Conservation (phyloP, 108 stramenopile genomes). For the Aureococcus anophagefferens region DNA sequence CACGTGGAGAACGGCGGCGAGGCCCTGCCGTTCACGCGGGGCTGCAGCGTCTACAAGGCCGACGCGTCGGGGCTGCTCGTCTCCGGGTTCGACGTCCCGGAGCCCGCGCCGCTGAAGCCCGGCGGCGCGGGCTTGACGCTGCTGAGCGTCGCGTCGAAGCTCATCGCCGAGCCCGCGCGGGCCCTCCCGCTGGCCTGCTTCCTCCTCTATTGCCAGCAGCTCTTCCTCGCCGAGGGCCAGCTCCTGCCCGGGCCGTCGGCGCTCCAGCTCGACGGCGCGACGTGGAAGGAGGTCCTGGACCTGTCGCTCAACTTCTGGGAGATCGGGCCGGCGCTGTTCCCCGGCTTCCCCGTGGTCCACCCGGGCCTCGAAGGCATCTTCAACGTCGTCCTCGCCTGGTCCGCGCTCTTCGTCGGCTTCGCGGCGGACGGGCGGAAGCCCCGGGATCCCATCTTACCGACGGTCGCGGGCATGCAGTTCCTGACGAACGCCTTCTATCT, state of each 20-base stretch:
- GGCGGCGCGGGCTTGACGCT: slow-evolving; percentile 36
- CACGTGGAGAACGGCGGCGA: slow-evolving; percentile 60
- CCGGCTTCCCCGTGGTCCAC: slow-evolving; percentile 36
- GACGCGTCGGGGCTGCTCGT: slow-evolving; percentile 30
- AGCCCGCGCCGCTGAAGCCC: slow-evolving; percentile 57
- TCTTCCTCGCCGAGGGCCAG: slow-evolving; percentile 65
- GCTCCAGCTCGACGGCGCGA: slow-evolving; percentile 51
- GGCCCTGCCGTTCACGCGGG: slow-evolving; percentile 57
- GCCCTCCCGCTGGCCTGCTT: slow-evolving; percentile 47
- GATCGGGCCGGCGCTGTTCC: slow-evolving; percentile 59
- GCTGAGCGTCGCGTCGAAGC: slow-evolving; percentile 35
- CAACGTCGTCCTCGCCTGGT: slow-evolving; percentile 74
- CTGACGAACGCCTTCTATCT: slow-evolving; percentile 67
- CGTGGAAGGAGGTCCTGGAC: slow-evolving; percentile 72
- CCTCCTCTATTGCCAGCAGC: slow-evolving; percentile 59
- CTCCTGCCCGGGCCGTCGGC: slow-evolving; percentile 56
- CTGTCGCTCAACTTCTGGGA: slow-evolving; percentile 71
- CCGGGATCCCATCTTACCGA: slow-evolving; percentile 25
- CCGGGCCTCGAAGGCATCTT: slow-evolving; percentile 74
- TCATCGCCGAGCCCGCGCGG: slow-evolving; percentile 56
- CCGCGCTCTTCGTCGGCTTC: slow-evolving; percentile 74
- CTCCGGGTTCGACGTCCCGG: slow-evolving; percentile 57
- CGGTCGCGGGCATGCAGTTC: slow-evolving; percentile 75
- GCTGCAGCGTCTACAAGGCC: slow-evolving; percentile 57
- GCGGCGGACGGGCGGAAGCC: slow-evolving; percentile 68